These are phyloP conservation scores for Iberis pinnata DNA, from an alignment of 345 rosid species.

Conservation along the genomic window DNA sequence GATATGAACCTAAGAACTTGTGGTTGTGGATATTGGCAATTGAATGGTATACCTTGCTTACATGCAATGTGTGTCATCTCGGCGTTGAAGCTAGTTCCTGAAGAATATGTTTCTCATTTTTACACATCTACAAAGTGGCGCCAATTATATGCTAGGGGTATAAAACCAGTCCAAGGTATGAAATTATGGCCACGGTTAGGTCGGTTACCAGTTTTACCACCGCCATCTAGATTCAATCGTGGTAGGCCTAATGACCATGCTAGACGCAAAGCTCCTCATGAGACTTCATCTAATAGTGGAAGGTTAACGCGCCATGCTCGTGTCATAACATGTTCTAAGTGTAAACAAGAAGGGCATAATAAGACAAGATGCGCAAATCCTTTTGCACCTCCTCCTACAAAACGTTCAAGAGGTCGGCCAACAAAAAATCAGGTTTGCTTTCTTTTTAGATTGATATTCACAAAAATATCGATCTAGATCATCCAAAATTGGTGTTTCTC, in stretches of 20 bases:
- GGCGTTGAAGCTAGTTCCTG: neutral
- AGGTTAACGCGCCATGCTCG: neutral
- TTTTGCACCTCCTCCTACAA: neutral
- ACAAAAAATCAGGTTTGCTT: neutral
- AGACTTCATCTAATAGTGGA: neutral
- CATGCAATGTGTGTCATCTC: no score
- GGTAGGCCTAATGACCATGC: neutral
- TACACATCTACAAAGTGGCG: neutral
- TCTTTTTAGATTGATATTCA: no score
- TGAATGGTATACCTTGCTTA: no score
- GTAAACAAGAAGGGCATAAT: neutral
- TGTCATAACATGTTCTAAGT: neutral
- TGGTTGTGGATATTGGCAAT: no score
- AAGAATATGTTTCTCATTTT: neutral
- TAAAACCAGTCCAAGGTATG: neutral
- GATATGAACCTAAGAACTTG: no score
- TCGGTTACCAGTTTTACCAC: neutral
- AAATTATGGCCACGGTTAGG: neutral
- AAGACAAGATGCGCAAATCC: neutral
- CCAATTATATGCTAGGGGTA: neutral
- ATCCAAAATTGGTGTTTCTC: no score
- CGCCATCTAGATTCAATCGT: neutral
- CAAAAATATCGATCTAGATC: no score
- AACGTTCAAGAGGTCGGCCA: neutral
- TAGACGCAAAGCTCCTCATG: neutral